Evolutionary conservation across 805 yeast species (phyloP).

Genomic region (Starmerella riodocensis): DNA sequence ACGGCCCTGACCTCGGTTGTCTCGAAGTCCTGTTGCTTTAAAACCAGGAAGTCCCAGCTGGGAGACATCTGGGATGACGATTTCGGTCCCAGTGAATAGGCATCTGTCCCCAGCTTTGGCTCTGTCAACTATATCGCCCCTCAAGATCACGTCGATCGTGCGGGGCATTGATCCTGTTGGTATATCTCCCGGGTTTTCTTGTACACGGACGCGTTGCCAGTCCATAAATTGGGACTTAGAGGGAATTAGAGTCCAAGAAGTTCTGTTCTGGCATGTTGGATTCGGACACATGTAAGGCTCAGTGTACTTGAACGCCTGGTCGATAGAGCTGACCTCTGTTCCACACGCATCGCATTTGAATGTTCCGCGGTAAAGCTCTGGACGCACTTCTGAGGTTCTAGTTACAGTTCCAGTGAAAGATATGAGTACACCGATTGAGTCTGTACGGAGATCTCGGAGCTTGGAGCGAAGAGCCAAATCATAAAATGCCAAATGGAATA

Average conservation of each 20-base stretch:
- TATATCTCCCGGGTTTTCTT: slow-evolving; percentile 89
- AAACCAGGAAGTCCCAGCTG: slow-evolving; percentile 93
- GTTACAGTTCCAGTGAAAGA: slow-evolving; percentile 91
- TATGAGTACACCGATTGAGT: slow-evolving; percentile 71
- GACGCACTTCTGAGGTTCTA: slow-evolving; percentile 90
- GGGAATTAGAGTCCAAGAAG: slow-evolving; percentile 72
- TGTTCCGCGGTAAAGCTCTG: slow-evolving; percentile 75
- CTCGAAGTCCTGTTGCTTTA: slow-evolving; percentile 70
- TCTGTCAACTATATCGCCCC: slow-evolving; percentile 90
- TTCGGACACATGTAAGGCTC: slow-evolving; percentile 88
- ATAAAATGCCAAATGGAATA: slow-evolving; percentile 82
- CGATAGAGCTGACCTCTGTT: slow-evolving; percentile 74
- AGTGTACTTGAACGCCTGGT: slow-evolving; percentile 83
- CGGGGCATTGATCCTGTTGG: slow-evolving; percentile 99
- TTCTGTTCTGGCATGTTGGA: slow-evolving; percentile 76
- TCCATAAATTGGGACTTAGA: slow-evolving; percentile 78
- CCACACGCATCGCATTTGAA: slow-evolving; percentile 84
- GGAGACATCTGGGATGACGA: slow-evolving; percentile 86
- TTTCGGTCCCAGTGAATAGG: slow-evolving; percentile 84
- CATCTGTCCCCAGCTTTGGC: slow-evolving; percentile 97
- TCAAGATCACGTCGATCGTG: slow-evolving; percentile 76
- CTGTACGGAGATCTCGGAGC: slow-evolving; percentile 82
- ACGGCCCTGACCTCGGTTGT: slow-evolving; percentile 42
- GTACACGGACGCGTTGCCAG: slow-evolving; percentile 94
- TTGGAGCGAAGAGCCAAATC: slow-evolving; percentile 71